These are phyloP conservation scores for Verticillium isaacii DNA, from an alignment of 2,329 filamentous ascomycete species.

Conservation along the genomic window DNA sequence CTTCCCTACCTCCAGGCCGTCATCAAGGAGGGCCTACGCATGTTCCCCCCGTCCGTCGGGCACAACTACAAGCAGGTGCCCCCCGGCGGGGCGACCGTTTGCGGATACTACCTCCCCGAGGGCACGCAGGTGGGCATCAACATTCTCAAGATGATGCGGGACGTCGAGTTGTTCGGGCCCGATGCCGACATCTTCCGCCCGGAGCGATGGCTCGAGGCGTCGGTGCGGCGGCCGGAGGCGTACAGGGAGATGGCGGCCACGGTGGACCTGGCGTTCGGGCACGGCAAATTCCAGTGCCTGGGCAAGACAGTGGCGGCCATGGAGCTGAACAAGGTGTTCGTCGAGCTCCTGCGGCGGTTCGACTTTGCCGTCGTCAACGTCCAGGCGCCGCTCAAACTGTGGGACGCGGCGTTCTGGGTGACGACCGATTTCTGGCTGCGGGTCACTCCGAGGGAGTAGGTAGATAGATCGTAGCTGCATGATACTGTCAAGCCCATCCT, in stretches of 20 bases:
- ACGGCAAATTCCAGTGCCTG: slow-evolving; percentile 36
- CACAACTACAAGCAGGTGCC: slow-evolving; percentile 48
- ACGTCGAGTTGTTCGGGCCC: slow-evolving; percentile 35
- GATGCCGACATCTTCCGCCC: slow-evolving; percentile 41
- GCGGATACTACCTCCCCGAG: slow-evolving; percentile 27
- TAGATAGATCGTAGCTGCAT: too few relatives aligned
- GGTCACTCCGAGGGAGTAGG: slow-evolving; percentile 6
- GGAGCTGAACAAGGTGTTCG: slow-evolving; percentile 37
- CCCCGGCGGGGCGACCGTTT: slow-evolving; percentile 26
- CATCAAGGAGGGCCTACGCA: slow-evolving; percentile 45
- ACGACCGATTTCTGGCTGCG: slow-evolving; percentile 17
- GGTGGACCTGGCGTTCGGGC: slow-evolving; percentile 36
- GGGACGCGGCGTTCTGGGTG: slow-evolving; percentile 15
- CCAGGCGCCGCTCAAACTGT: slow-evolving; percentile 12
- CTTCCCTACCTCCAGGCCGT: slow-evolving; percentile 44
- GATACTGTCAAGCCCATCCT: too few relatives aligned
- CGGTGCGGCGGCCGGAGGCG: slow-evolving; percentile 22
- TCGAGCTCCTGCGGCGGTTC: slow-evolving; percentile 23
- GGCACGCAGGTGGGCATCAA: slow-evolving; percentile 35
- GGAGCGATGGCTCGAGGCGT: slow-evolving; percentile 39
- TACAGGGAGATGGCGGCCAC: slow-evolving; percentile 27
- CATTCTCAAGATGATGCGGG: slow-evolving; percentile 29
- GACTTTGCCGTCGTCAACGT: slow-evolving; percentile 15
- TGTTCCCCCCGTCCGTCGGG: slow-evolving; percentile 43
- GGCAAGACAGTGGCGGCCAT: slow-evolving; percentile 38